A percentile compares a stretch with the other conserved stretches of the same genome.
Evolutionary conservation across 305 asterid species (phyloP).

Genomic region (Plantago coronopus): DNA sequence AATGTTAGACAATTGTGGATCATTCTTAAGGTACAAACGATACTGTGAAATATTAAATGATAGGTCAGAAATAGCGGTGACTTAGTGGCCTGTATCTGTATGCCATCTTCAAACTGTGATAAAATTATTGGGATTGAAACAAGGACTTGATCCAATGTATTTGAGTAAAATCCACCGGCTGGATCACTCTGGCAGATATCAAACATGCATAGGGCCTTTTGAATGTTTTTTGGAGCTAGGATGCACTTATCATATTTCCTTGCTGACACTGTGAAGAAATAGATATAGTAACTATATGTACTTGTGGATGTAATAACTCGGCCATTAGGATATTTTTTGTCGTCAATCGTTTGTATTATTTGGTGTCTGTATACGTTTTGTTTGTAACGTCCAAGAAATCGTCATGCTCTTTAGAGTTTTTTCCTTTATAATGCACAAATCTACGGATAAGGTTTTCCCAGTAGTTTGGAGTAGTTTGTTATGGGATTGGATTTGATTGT

Average conservation of each 20-base stretch:
- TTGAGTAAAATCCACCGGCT: slow-evolving; percentile 86
- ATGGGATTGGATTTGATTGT: too few species aligned
- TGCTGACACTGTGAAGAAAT: slow-evolving; percentile 49
- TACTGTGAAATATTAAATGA: background rate
- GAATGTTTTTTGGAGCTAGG: slow-evolving; percentile 58
- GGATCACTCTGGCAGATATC: slow-evolving; percentile 97
- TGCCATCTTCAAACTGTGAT: slow-evolving; percentile 59
- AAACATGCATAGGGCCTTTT: slow-evolving; percentile 75
- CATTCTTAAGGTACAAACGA: background rate
- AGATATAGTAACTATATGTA: background rate
- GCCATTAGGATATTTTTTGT: too few species aligned
- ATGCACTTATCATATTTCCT: slow-evolving; percentile 56
- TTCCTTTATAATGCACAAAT: too few species aligned
- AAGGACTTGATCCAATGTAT: slow-evolving; percentile 68
- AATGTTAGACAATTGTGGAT: background rate
- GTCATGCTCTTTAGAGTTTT: too few species aligned
- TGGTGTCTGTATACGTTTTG: too few species aligned
- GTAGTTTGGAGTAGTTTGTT: too few species aligned
- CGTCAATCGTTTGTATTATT: too few species aligned
- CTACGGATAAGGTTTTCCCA: too few species aligned
- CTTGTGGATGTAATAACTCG: too few species aligned
- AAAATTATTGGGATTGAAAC: slow-evolving; percentile 75
- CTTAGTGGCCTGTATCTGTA: slow-evolving; percentile 49
- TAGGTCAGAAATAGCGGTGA: background rate
- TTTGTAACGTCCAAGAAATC: too few species aligned